phyloP scores from a whole-genome alignment of 495 filamentous ascomycete species.

The Aspergillus diversus region DNA sequence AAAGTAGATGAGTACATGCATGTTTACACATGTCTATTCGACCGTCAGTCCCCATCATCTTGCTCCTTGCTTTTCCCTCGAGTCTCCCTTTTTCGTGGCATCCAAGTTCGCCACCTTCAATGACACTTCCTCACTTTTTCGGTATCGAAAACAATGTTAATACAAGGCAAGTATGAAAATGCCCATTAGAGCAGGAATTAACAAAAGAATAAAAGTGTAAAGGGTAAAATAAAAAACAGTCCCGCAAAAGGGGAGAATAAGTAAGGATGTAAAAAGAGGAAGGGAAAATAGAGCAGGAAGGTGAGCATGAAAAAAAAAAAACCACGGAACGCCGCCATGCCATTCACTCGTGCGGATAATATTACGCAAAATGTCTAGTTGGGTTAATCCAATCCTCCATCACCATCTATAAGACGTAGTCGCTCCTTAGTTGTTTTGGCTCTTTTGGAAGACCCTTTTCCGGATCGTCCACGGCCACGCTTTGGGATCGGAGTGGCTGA shows the following conservation, averaged over 20 bases:
- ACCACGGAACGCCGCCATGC: constrained; percentile 37
- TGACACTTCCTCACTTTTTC: background rate
- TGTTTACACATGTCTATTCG: constrained; percentile 16
- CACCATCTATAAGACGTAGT: constrained; percentile 83
- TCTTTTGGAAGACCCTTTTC: constrained; percentile 70
- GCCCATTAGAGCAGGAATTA: background rate
- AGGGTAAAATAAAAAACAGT: constrained; percentile 21
- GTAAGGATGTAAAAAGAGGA: constrained; percentile 19
- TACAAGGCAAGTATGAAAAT: constrained; percentile 15
- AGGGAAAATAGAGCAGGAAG: constrained; percentile 10
- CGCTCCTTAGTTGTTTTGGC: constrained; percentile 91
- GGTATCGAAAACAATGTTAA: constrained; percentile 13
- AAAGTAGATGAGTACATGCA: constrained; percentile 5
- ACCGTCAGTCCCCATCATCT: background rate
- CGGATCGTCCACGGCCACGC: constrained; percentile 53
- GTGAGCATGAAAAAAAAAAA: constrained; percentile 22
- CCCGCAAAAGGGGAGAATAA: constrained; percentile 15
- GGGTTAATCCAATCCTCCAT: constrained; percentile 49
- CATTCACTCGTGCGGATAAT: constrained; percentile 26
- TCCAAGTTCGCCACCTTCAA: background rate
- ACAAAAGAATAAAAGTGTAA: constrained; percentile 6
- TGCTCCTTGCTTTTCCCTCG: background rate
- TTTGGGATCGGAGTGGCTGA: constrained; percentile 55
- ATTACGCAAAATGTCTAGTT: constrained; percentile 25
- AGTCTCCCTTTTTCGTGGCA: background rate